Evolutionary conservation across 345 rosid species (phyloP), one percentile per base, ranked within the genome.

Genomic region (Camelina sativa): DNA sequence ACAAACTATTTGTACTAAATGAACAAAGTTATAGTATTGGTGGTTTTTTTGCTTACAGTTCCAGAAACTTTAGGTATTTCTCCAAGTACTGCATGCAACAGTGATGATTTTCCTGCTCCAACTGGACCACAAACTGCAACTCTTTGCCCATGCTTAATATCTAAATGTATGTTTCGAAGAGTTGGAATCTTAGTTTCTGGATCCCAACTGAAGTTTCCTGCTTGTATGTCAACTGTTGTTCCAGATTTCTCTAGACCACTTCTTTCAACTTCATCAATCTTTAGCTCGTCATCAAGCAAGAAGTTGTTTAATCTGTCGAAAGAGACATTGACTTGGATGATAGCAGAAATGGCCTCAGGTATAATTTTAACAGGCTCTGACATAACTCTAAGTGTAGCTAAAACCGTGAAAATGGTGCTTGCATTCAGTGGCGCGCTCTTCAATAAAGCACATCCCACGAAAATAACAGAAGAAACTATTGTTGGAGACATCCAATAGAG

Each of bases 91-190:
- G 96, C 90, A 63, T 76, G 80, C 70, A 89, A 78, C 57, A 89
- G 69, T 2, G 97, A 88, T 43, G 96, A 89, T 76, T 89, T 92
- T 25, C 97, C 96, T 0, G 92, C 86, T 1, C 96, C 93, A 17
- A 92, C 96, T 6, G 87, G 84, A 34, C 97, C 96, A 44, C 97
- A 90, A 56, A 92, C 78, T 22, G 98, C 94, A 71, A 92, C 67
- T 66, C 90, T 88, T 38, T 87, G 86, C 25, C 90, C 85, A 32
- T 47, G 12, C 69, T 76, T 82, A 5, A 84, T 71, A 17, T 87
- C 83, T 54, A 92, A 62, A 61, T 76, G 69, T 50, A 88, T 76
- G 67, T 82, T 44, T 37, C 58, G 43, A 30, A 92, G 76, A 7
- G 92, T 84, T 65, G 81, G 72, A 68, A 35, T 12, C 34, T 69